These are phyloP conservation scores for Rosellinia necatrix DNA, from an alignment of 2,329 filamentous ascomycete species.

Conservation along the genomic window DNA sequence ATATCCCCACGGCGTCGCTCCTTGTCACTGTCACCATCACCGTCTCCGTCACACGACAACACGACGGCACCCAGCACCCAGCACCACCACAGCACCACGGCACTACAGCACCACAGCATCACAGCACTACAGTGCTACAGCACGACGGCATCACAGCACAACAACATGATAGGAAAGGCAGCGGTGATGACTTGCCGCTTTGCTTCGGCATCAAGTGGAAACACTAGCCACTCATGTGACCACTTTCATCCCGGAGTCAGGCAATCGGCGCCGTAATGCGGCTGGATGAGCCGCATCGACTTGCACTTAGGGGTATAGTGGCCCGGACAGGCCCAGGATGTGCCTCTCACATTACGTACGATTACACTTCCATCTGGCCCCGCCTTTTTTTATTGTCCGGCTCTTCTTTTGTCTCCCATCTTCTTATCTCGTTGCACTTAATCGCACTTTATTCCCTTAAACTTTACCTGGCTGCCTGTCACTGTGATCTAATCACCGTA, in stretches of 20 bases:
- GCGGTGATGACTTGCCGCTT: slow-evolving; percentile 31
- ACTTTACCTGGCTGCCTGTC: background rate
- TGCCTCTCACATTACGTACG: slow-evolving; percentile 40
- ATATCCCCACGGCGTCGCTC: too few relatives aligned
- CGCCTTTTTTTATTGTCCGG: slow-evolving; percentile 34
- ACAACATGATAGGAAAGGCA: background rate
- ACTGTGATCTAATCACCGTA: background rate
- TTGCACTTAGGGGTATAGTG: slow-evolving; percentile 64
- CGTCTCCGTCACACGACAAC: too few relatives aligned
- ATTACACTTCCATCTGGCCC: slow-evolving; percentile 33
- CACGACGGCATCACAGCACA: slow-evolving; percentile 3
- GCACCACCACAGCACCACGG: background rate
- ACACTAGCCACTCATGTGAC: slow-evolving; percentile 36
- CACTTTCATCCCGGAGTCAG: slow-evolving; percentile 20
- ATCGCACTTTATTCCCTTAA: slow-evolving; percentile 31
- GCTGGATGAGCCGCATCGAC: slow-evolving; percentile 49
- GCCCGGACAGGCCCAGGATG: slow-evolving; percentile 29
- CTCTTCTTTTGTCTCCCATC: slow-evolving; percentile 18
- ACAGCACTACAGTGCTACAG: background rate
- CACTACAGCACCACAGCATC: too few relatives aligned
- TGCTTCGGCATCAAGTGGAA: slow-evolving; percentile 37
- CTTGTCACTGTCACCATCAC: too few relatives aligned
- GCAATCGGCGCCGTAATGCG: slow-evolving; percentile 31
- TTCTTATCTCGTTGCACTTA: slow-evolving; percentile 32
- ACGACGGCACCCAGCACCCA: too few relatives aligned